phyloP scores from a whole-genome alignment of 2,329 filamentous ascomycete species.

The Colletotrichum cordylinicola region DNA sequence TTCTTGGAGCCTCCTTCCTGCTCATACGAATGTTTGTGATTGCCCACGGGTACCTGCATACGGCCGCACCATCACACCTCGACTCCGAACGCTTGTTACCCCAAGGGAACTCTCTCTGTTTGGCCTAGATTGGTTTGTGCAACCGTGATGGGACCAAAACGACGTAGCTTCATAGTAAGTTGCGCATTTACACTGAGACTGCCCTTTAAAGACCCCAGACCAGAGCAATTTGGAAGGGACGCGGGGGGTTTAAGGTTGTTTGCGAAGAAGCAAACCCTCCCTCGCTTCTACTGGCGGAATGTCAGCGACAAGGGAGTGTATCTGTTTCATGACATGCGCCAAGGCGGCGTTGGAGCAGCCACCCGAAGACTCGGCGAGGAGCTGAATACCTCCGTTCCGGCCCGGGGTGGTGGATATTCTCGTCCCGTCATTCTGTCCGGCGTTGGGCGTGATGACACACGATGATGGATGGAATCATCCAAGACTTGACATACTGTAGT shows the following conservation, averaged over 20 bases:
- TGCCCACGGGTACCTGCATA: conserved; percentile 5
- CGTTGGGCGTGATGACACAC: not conserved
- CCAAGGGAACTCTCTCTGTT: not conserved
- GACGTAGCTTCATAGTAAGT: not conserved
- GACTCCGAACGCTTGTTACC: not conserved
- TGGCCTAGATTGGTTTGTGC: not conserved
- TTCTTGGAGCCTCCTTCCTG: not conserved
- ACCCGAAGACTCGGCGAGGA: not conserved
- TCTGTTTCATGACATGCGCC: conserved; percentile 10
- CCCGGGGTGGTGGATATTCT: not conserved
- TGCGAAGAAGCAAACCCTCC: not conserved
- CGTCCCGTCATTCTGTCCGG: not conserved
- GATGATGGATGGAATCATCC: not conserved
- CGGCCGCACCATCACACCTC: not conserved
- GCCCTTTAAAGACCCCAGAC: not conserved
- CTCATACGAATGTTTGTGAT: not conserved
- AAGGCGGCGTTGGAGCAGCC: not conserved
- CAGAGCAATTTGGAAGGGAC: not conserved
- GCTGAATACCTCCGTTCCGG: not conserved
- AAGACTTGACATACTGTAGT: not conserved
- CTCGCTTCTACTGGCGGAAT: not conserved
- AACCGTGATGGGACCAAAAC: not conserved
- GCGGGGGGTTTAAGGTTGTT: not conserved
- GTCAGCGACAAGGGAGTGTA: not conserved
- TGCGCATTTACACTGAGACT: not conserved